Evolutionary conservation across 176 grass and related monocot species (phyloP), one percentile per base, ranked within the genome.

Genomic region (Olyra latifolia): DNA sequence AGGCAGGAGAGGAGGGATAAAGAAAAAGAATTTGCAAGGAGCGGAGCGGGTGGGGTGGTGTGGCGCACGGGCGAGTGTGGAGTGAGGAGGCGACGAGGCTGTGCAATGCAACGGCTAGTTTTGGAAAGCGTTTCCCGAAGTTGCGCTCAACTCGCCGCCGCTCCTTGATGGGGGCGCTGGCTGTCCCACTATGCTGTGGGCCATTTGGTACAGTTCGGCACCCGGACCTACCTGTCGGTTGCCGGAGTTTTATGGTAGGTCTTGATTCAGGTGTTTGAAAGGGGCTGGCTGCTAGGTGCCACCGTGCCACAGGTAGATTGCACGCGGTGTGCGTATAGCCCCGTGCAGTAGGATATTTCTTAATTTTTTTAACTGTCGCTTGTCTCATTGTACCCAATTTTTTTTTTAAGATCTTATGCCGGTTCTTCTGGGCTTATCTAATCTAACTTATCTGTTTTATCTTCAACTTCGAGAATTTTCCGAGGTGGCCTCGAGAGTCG

Each of bases 51-150:
- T 1, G 69, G 61, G 43, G 75, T 46, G 15, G 44, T 49, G 44
- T 49, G 66, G 12, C 3, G 14, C 11, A 13, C 32, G 56, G 53
- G 39, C 14, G 39, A 22, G 75, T 45, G 12, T 13, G 11, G 17
- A 10, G 32, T 35, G 32, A 42, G 23, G 66, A 20, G 22, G 43
- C 54, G 32, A 35, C 32, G 32, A 35, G 32, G 32, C 32, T 35
- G 32, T 35, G 2, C 32, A 35, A 35, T 30, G 55, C 83, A 85
- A 85, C 74, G 82, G 82, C 82, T 84, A 84, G 55, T 78, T 54
- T 79, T 62, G 75, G 83, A 71, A 85, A 59, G 65, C 11, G 54
- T 77, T 50, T 70, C 10, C 17, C 8, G 10, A 42, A 49, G 6
- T 7, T 1, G 4, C 8, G 4, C 10, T 16, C 5, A 7, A 15